Evolutionary conservation across 768 basidiomycete species (phyloP).

Genomic region (Amanita rubescens): DNA sequence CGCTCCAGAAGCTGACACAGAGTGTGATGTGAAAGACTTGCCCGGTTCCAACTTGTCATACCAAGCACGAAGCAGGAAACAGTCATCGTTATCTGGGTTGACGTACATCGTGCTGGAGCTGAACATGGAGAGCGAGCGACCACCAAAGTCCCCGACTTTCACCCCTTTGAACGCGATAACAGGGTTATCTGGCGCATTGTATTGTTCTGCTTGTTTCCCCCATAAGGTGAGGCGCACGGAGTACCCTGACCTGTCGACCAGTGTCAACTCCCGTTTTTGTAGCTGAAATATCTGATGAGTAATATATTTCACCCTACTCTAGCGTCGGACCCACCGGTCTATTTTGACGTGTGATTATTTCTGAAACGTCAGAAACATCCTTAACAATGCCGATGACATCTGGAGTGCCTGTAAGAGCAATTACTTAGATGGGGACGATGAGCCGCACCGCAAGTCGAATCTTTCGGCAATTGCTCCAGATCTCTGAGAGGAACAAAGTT

Average conservation of each 20-base stretch:
- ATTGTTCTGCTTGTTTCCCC: slow-evolving; percentile 92
- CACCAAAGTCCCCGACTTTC: slow-evolving; percentile 88
- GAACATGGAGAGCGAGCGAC: slow-evolving; percentile 79
- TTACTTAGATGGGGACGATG: slow-evolving; percentile 3
- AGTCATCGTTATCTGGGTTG: slow-evolving; percentile 89
- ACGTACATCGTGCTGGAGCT: slow-evolving; percentile 75
- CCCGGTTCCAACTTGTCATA: slow-evolving; percentile 66
- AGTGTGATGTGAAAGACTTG: slow-evolving; percentile 66
- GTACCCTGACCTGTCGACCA: slow-evolving; percentile 79
- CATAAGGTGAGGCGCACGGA: slow-evolving; percentile 85
- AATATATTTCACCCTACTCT: background rate
- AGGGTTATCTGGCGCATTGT: slow-evolving; percentile 46
- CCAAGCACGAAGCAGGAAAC: slow-evolving; percentile 86
- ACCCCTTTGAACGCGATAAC: slow-evolving; percentile 93
- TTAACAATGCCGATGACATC: slow-evolving; percentile 88
- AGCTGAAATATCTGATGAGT: slow-evolving; percentile 39
- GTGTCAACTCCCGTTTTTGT: slow-evolving; percentile 79
- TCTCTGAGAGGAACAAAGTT: slow-evolving; percentile 63
- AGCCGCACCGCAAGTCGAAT: slow-evolving; percentile 73
- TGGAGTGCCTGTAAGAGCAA: slow-evolving; percentile 22
- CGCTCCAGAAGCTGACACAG: slow-evolving; percentile 35
- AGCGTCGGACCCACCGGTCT: slow-evolving; percentile 32
- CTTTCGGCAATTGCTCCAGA: slow-evolving; percentile 62
- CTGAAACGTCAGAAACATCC: slow-evolving; percentile 58
- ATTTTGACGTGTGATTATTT: slow-evolving; percentile 61